These are phyloP conservation scores for Venturia oleaginea DNA, from an alignment of 2,329 filamentous ascomycete genomes.

Conservation along the genomic window DNA sequence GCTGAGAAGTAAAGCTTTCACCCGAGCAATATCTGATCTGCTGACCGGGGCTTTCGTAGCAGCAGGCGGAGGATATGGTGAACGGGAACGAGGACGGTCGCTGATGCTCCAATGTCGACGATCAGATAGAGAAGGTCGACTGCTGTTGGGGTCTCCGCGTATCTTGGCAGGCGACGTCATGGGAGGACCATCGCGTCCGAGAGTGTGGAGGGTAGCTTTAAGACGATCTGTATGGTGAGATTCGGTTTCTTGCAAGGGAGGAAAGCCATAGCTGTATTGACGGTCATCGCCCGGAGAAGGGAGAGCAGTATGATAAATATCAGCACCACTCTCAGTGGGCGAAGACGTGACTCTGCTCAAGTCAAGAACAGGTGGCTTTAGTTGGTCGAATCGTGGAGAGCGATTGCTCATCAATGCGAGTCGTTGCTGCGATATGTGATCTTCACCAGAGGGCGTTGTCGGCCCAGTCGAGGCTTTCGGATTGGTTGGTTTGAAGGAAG, in stretches of 20 bases:
- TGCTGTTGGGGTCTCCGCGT: conserved; percentile 14
- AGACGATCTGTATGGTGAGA: conserved; percentile 15
- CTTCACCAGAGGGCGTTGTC: conserved; percentile 21
- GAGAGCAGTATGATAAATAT: not conserved
- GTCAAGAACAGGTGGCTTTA: conserved; percentile 44
- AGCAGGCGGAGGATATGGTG: not conserved
- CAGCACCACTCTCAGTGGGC: conserved; percentile 2
- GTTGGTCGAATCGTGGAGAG: conserved; percentile 34
- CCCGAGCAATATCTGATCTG: conserved; percentile 65
- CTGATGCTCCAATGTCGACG: conserved; percentile 52
- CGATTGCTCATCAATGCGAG: conserved; percentile 28
- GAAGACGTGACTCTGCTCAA: conserved; percentile 16
- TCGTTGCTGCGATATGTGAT: conserved; percentile 36
- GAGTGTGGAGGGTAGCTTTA: conserved; percentile 22
- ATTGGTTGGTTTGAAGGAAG: conserved; percentile 38
- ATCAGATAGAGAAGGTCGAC: conserved; percentile 29
- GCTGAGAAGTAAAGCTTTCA: conserved; percentile 65
- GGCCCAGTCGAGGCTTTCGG: conserved; percentile 1
- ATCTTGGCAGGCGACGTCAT: conserved; percentile 21
- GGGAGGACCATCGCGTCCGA: conserved; percentile 23
- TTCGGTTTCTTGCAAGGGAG: not conserved
- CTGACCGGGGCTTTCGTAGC: not conserved
- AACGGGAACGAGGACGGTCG: conserved; percentile 22
- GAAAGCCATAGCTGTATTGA: conserved; percentile 21
- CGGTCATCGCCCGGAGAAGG: conserved; percentile 14